These are phyloP conservation scores for Coniochaeta ligniaria DNA, from an alignment of 2,329 filamentous ascomycete genomes.

Conservation along the genomic window DNA sequence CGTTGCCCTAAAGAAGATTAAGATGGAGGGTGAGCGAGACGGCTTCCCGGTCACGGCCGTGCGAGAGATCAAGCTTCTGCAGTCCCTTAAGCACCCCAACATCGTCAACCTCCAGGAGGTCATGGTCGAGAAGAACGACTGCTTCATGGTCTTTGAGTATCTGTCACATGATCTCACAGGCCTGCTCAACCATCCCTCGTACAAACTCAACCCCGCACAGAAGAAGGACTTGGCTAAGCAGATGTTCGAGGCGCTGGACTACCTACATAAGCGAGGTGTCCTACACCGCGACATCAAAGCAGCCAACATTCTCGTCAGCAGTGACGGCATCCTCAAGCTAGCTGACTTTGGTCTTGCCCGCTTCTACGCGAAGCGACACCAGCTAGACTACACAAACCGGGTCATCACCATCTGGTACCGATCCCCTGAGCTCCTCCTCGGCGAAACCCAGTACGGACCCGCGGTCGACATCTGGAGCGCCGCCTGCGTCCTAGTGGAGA, in stretches of 20 bases:
- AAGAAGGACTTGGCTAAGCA: slow-evolving; percentile 92
- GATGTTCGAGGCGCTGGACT: slow-evolving; percentile 88
- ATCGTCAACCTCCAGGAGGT: slow-evolving; percentile 81
- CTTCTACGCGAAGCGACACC: slow-evolving; percentile 88
- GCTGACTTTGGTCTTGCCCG: slow-evolving; percentile 94
- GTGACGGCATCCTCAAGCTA: slow-evolving; percentile 79
- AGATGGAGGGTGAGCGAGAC: slow-evolving; percentile 89
- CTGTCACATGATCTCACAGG: slow-evolving; percentile 93
- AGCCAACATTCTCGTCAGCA: slow-evolving; percentile 92
- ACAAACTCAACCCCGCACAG: slow-evolving; percentile 74
- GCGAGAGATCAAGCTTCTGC: slow-evolving; percentile 85
- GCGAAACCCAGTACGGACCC: slow-evolving; percentile 83
- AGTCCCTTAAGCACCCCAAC: slow-evolving; percentile 75
- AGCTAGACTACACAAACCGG: slow-evolving; percentile 94
- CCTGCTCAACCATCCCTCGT: slow-evolving; percentile 87
- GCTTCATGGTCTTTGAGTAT: slow-evolving; percentile 99
- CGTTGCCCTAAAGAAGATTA: slow-evolving; percentile 83
- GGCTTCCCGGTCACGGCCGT: slow-evolving; percentile 88
- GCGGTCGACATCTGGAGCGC: slow-evolving; percentile 96
- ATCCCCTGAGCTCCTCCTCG: slow-evolving; percentile 81
- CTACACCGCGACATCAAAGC: slow-evolving; percentile 97
- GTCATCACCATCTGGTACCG: slow-evolving; percentile 99
- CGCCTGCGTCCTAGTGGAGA: slow-evolving; percentile 92
- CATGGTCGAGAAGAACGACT: slow-evolving; percentile 98
- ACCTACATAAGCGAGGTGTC: slow-evolving; percentile 87